Base-by-base conservation (phyloP, 2,329 filamentous ascomycete genomes). In the Trichoderma koningiopsis region DNA sequence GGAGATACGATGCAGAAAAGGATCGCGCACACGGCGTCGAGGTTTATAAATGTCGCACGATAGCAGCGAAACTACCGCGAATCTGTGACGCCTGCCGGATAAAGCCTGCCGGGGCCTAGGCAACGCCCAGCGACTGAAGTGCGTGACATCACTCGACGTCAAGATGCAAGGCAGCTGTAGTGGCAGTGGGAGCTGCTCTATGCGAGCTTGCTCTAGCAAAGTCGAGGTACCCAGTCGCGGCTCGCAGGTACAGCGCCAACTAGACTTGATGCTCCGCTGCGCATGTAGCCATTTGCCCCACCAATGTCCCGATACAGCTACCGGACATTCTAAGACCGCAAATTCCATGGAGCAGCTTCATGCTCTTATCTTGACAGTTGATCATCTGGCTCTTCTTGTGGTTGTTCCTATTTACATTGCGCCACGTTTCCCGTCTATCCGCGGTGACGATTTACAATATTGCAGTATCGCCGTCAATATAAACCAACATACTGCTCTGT, bases 121-220 rank as follows among this genome's bases (percentile, higher is more conserved):
- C 33, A 24, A 56, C 37, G 40, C 62, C 35, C 35, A 43, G 47
- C 47, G n/a, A 49, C 47, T 49, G 47, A 57, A 65, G 31, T 22
- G 33, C 33, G 66, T 68, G 66, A 68, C 66, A 68, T 68, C 66
- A 68, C 47, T 57, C 27, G 10, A 62, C 66, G 58, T 68, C 66
- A 68, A 43, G 56, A 59, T 62, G 16, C 40, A 19, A 1, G 31
- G 56, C 16, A 52, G 60, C 27, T n/a, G 35, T 33, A 27, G 24
- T 27, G 29, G 24, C 22, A 24, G 24, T 19, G 31, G 29, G 40
- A 4, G 40, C 58, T n/a, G 24, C 6, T 31, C 33, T 3, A 35
- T 35, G 27, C 49, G 35, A 64, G 49, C 49, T 40, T 22, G 5
- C 47, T 47, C 43, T 16, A 49, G 4, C n/a, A 52, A 62, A 35